Evolutionary conservation across 495 filamentous ascomycete species (phyloP).

Genomic region (Annulohypoxylon bovei): DNA sequence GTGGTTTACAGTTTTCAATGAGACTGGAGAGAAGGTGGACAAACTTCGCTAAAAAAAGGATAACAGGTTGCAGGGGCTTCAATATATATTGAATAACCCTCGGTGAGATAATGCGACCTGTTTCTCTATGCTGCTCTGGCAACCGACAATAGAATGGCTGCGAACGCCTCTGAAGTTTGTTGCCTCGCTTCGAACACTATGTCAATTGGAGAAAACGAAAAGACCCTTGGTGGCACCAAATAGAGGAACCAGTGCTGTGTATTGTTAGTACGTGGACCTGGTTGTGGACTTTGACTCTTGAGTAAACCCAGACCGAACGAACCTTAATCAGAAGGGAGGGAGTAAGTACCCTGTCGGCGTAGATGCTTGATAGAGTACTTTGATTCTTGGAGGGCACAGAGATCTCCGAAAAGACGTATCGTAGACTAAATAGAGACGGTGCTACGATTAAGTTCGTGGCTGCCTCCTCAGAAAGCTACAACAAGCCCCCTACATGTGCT

Average conservation of each 20-base stretch:
- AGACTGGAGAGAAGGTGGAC: background rate
- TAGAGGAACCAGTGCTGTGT: background rate
- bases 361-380: slow-evolving; percentile 6
- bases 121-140: background rate
- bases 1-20: slow-evolving; percentile 22
- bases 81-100: background rate
- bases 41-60: slow-evolving; percentile 14
- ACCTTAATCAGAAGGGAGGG: slow-evolving; percentile 28
- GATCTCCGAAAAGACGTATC: slow-evolving; percentile 22
- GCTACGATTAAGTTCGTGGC: slow-evolving; percentile 37
- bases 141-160: background rate
- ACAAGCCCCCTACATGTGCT: background rate
- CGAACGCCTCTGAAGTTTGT: background rate
- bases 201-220: background rate
- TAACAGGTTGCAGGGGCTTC: background rate
- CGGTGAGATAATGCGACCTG: background rate
- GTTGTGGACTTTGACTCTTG: background rate
- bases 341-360: background rate
- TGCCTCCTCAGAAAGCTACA: slow-evolving; percentile 21
- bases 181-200: background rate
- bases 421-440: slow-evolving; percentile 2
- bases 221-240: background rate
- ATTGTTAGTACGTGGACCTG: background rate
- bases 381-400: background rate
- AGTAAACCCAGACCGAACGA: slow-evolving; percentile 12